Percentiles rank a stretch among this genome's conserved stretches.
phyloP scores from a whole-genome alignment of 2,329 filamentous ascomycete species.

The Curvularia sp. region DNA sequence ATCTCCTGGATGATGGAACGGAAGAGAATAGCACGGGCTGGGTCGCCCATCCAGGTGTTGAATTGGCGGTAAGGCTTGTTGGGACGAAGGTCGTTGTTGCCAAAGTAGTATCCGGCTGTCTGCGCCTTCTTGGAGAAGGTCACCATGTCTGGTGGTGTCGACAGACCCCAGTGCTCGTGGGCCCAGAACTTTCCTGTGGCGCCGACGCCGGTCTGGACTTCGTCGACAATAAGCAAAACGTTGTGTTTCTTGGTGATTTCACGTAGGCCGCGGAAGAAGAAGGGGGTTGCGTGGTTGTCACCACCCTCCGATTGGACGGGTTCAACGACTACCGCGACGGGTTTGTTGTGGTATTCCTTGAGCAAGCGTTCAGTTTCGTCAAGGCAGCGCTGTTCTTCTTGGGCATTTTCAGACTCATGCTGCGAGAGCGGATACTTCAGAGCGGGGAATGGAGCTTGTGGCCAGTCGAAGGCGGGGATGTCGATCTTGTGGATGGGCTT shows the following conservation, averaged over 20 bases:
- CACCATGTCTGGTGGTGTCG: slow-evolving; percentile 85
- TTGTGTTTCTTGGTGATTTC: slow-evolving; percentile 78
- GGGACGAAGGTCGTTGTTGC: slow-evolving; percentile 77
- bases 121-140: slow-evolving; percentile 97
- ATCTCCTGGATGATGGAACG: slow-evolving; percentile 85
- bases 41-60: slow-evolving; percentile 98
- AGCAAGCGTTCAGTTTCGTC: slow-evolving; percentile 85
- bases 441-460: slow-evolving; percentile 82
- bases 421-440: slow-evolving; percentile 88
- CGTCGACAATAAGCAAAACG: slow-evolving; percentile 88
- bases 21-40: slow-evolving; percentile 83
- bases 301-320: slow-evolving; percentile 93
- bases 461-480: slow-evolving; percentile 95
- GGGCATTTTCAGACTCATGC: slow-evolving; percentile 79
- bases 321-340: slow-evolving; percentile 84
- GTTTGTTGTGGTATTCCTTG: slow-evolving; percentile 77
- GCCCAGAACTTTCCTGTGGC: slow-evolving; percentile 96
- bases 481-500: slow-evolving; percentile 96
- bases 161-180: slow-evolving; percentile 90
- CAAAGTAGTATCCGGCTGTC: slow-evolving; percentile 91
- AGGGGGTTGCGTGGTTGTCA: slow-evolving; percentile 89
- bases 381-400: slow-evolving; percentile 80
- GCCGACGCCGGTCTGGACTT: slow-evolving; percentile 92
- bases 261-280: slow-evolving; percentile 85
- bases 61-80: slow-evolving; percentile 97